These are phyloP conservation scores for Coemansia interrupta DNA, from an alignment of 192 early-diverging fungal species.

Conservation along the genomic window DNA sequence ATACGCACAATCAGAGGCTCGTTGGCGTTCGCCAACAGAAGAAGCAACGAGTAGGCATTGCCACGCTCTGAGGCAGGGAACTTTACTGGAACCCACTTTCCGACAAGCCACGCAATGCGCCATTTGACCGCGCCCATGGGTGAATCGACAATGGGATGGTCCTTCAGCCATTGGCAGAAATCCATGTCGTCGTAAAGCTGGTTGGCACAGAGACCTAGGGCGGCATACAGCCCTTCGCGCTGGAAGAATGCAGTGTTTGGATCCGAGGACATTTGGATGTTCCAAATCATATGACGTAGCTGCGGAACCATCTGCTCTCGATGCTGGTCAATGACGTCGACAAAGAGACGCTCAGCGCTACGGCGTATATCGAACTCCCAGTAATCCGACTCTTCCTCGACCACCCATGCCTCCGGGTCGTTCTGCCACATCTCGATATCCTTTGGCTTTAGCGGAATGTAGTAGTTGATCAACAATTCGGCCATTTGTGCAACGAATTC, in stretches of 20 bases:
- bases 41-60: conserved; percentile 67
- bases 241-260: conserved; percentile 1
- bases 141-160: conserved; percentile 38
- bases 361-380: conserved; percentile 77
- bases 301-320: conserved; percentile 16
- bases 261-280: neutral
- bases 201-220: conserved; percentile 74
- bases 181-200: conserved; percentile 78
- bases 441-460: conserved; percentile 63
- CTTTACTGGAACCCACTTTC: conserved; percentile 83
- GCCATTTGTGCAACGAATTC: conserved; percentile 62
- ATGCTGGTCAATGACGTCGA: conserved; percentile 67
- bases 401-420: conserved; percentile 79
- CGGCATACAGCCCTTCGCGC: conserved; percentile 60
- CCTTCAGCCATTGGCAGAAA: conserved; percentile 73
- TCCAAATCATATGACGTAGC: conserved; percentile 18
- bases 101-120: conserved; percentile 78
- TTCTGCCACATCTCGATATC: conserved; percentile 80
- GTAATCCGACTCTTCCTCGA: conserved; percentile 76
- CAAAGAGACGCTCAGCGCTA: conserved; percentile 80
- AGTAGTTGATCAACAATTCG: conserved; percentile 71
- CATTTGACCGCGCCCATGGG: conserved; percentile 54
- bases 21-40: conserved; percentile 63
- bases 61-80: conserved; percentile 59
- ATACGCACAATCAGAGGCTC: conserved; percentile 81